Evolutionary conservation across 2,329 filamentous ascomycete genomes (phyloP).

Genomic region (Neobulgaria alba): DNA sequence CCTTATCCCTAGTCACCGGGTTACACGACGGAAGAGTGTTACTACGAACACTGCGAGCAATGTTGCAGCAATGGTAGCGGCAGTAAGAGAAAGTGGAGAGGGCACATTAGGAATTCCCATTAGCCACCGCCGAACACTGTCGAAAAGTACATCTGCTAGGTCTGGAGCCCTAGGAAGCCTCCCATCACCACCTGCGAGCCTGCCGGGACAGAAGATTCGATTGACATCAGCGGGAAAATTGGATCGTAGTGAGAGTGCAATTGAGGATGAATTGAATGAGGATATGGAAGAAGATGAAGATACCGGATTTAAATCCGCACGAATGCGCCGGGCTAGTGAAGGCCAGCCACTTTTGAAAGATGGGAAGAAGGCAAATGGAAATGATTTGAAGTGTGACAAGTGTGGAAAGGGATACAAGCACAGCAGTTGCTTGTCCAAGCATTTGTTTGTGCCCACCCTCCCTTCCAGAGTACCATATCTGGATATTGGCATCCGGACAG

Average conservation of each 20-base stretch:
- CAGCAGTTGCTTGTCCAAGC: conserved; percentile 99
- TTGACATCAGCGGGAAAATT: conserved; percentile 41
- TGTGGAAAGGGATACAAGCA: conserved; percentile 99
- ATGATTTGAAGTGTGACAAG: conserved; percentile 90
- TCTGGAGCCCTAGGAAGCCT: conserved; percentile 47
- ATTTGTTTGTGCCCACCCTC: conserved; percentile 84
- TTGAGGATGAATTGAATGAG: conserved; percentile 59
- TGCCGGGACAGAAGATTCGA: conserved; percentile 45
- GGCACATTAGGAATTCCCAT: conserved; percentile 50
- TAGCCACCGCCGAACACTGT: conserved; percentile 56
- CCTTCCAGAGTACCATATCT: conserved; percentile 29
- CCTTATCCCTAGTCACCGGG: conserved; percentile 73
- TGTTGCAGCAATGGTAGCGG: conserved; percentile 66
- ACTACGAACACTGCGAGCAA: conserved; percentile 65
- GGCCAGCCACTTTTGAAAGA: conserved; percentile 77
- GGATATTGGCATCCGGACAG: conserved; percentile 31
- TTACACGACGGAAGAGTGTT: conserved; percentile 91
- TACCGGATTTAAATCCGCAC: conserved; percentile 35
- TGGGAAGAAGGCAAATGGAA: conserved; percentile 66
- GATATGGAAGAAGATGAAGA: conserved; percentile 45
- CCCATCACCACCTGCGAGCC: conserved; percentile 58
- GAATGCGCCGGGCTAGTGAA: conserved; percentile 65
- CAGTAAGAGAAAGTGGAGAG: conserved; percentile 56
- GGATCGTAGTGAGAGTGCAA: conserved; percentile 50
- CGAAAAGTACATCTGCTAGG: conserved; percentile 50